Conservation (phyloP, 768 basidiomycete species). For the Russula ochroleuca region DNA sequence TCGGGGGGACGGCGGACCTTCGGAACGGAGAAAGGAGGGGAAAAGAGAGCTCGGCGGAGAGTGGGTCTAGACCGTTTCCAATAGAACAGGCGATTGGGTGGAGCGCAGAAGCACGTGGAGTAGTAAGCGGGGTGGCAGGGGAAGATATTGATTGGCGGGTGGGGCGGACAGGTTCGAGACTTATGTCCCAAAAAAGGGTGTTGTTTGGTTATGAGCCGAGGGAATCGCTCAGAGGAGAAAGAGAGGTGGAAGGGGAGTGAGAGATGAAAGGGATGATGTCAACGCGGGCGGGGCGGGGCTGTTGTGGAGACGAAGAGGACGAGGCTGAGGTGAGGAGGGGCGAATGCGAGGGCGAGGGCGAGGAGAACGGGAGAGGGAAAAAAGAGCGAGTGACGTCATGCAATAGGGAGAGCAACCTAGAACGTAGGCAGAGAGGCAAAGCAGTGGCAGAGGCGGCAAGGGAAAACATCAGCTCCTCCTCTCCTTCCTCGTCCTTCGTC, state of each 20-base stretch:
- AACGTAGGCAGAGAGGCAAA: constrained; percentile 2
- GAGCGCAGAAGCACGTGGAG: constrained; percentile 18
- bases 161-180: constrained; percentile 19
- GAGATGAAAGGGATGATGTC: constrained; percentile 4
- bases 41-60: background rate
- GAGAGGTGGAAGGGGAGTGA: background rate
- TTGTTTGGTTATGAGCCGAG: background rate
- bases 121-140: constrained; percentile 9
- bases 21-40: background rate
- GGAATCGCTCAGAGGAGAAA: background rate
- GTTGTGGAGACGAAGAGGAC: background rate
- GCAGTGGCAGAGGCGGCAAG: background rate
- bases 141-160: constrained; percentile 13
- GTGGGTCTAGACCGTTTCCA: constrained; percentile 18
- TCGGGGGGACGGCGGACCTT: constrained; percentile 11
- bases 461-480: constrained; percentile 9
- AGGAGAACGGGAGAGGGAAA: background rate
- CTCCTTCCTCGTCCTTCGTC: background rate
- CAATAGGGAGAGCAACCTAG: constrained; percentile 11
- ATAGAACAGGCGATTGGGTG: constrained; percentile 21
- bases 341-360: background rate
- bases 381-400: constrained; percentile 21
- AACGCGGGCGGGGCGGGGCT: background rate
- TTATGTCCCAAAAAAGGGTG: constrained; percentile 4
- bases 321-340: background rate